Base-by-base conservation (phyloP, 345 rosid species). In the Salix dunnii region DNA sequence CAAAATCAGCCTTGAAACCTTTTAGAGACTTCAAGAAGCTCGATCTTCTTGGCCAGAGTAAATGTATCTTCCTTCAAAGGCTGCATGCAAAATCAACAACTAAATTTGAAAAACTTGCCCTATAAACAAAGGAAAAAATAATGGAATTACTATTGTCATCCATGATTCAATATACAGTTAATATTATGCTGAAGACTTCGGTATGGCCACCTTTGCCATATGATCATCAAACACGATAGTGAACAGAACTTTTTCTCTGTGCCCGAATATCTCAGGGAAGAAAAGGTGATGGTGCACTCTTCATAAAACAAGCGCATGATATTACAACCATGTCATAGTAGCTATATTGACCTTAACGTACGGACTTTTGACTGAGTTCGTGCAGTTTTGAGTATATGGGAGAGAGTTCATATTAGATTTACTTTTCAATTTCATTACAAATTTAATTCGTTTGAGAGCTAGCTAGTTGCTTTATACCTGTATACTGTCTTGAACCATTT, bases 11-110 rank as follows among this genome's bases (percentile, higher is more conserved):
- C 16, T 77, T 46, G 21, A 69, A 42, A 94, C 97, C 93, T 69
- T 83, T 84, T 90, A 25, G 89, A 87, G 65, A 80, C 85, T 83
- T 92, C 90, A n/a, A 94, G 86, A 46, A 73, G 79, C 81, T 91
- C 94, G 3, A 92, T 83, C 87, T 87, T 90, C 90, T 83, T 92
- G n/a, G 82, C 82, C 87, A 91, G 76, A 76, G 80, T 85, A 10
- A 82, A 70, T 6, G 86, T 35, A 63, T 88, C 89, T 28, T 79
- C 90, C 77, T 83, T 86, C 66, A 53, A 74, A 79, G 77, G 76
- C 90, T 88, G 87, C 78, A 78, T 82, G 53, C 35, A 43, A 82
- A 33, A 49, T 36, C 53, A 77, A 58, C 6, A 3, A 21, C 70
- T 1, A 21, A 2, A 5, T 16, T 64, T 5, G 68, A 64, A 64